phyloP scores from a whole-genome alignment of 2,329 filamentous ascomycete genomes.

The Trematosphaeria pertusa region DNA sequence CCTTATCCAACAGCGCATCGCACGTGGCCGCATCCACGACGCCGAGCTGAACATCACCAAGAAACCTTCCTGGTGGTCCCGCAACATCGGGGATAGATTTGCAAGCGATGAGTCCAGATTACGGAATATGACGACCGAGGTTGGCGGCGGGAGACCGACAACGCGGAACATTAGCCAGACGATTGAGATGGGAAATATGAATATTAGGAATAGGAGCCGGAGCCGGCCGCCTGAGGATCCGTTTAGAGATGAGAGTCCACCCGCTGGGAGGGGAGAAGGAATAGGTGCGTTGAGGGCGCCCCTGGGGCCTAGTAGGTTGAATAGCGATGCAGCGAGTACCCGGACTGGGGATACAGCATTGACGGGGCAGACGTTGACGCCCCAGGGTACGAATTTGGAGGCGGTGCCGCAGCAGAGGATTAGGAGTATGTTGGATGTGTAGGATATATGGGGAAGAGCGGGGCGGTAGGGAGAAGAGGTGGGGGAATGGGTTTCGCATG shows the following conservation, averaged over 20 bases:
- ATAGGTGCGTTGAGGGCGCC: slow-evolving; percentile 1
- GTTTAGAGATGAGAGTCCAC: slow-evolving; percentile 29
- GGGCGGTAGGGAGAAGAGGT: background rate
- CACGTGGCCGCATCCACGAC: slow-evolving; percentile 63
- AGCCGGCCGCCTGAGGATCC: slow-evolving; percentile 26
- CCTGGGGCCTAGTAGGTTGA: background rate
- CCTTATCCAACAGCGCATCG: slow-evolving; percentile 68
- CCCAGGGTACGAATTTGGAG: slow-evolving; percentile 20
- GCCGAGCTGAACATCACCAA: slow-evolving; percentile 66
- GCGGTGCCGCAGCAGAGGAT: slow-evolving; percentile 34
- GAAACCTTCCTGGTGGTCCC: slow-evolving; percentile 72
- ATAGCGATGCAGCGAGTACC: slow-evolving; percentile 26
- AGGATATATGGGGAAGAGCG: slow-evolving; percentile 4
- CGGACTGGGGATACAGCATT: slow-evolving; percentile 29
- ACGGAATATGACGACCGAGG: slow-evolving; percentile 43
- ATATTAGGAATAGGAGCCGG: slow-evolving; percentile 25
- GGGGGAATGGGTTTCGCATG: too few species aligned
- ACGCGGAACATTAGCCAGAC: slow-evolving; percentile 32
- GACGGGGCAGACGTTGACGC: slow-evolving; percentile 31
- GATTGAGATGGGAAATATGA: slow-evolving; percentile 50
- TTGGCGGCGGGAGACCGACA: slow-evolving; percentile 41
- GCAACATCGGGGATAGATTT: slow-evolving; percentile 38
- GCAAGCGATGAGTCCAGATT: slow-evolving; percentile 39
- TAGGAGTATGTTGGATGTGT: slow-evolving; percentile 54
- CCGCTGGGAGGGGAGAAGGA: slow-evolving; percentile 1